A percentile compares a stretch with the other conserved stretches of the same genome.
Evolutionary conservation across 768 basidiomycete genomes (phyloP).

Genomic region (Baorangia bicolor): DNA sequence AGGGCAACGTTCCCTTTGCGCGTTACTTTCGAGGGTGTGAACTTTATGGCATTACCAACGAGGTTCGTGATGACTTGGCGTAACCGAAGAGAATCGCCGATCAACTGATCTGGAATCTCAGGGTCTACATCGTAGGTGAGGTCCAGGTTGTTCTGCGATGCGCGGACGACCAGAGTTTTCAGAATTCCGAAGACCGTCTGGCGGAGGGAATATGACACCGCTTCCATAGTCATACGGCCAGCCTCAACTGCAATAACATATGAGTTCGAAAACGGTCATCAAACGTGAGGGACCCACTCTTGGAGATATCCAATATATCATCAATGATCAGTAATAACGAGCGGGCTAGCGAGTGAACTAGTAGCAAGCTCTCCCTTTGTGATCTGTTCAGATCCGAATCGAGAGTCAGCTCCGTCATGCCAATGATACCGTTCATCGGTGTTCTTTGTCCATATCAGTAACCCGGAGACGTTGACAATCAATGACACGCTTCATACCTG

Average conservation of each 20-base stretch:
- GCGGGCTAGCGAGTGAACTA: constrained; percentile 93
- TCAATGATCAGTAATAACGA: constrained; percentile 96
- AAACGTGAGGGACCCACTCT: constrained; percentile 67
- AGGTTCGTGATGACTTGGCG: constrained; percentile 95
- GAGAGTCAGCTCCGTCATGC: constrained; percentile 98
- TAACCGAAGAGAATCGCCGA: constrained; percentile 92
- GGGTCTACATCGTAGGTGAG: constrained; percentile 95
- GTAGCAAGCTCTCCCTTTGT: constrained; percentile 91
- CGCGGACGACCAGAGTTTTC: constrained; percentile 97
- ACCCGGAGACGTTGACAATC: neutral
- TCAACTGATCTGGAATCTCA: constrained; percentile 93
- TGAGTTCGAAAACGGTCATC: neutral
- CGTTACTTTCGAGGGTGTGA: constrained; percentile 78
- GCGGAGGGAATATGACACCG: constrained; percentile 97
- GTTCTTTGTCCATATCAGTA: constrained; percentile 55
- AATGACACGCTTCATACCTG: constrained; percentile 52
- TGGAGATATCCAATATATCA: constrained; percentile 99
- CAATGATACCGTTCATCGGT: constrained; percentile 99
- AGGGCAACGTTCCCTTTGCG: constrained; percentile 89
- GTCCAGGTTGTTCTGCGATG: constrained; percentile 94
- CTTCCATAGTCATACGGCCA: constrained; percentile 99
- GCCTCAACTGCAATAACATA: constrained; percentile 73
- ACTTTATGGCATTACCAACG: constrained; percentile 96
- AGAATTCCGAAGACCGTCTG: constrained; percentile 96
- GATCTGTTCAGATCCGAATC: constrained; percentile 94